phyloP scores from a whole-genome alignment of 176 grass and related monocot genomes.

The Paspalum vaginatum region DNA sequence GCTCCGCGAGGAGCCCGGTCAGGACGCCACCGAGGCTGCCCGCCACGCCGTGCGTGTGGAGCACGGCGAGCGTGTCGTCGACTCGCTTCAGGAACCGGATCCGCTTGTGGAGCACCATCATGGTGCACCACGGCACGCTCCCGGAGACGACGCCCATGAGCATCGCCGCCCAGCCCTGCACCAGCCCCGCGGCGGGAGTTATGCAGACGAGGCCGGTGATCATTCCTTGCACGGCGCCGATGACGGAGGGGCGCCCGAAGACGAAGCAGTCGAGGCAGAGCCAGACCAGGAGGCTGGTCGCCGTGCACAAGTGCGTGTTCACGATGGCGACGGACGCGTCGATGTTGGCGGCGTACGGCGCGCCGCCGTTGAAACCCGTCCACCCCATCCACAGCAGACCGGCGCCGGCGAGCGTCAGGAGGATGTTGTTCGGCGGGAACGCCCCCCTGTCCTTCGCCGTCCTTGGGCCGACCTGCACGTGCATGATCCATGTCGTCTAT shows the following conservation, averaged over 20 bases:
- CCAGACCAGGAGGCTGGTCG: slow-evolving; percentile 74
- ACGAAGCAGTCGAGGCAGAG: slow-evolving; percentile 60
- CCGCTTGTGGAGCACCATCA: slow-evolving; percentile 84
- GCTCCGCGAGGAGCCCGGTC: slow-evolving; percentile 63
- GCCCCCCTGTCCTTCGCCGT: slow-evolving; percentile 71
- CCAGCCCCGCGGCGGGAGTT: slow-evolving; percentile 59
- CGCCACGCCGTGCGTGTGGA: slow-evolving; percentile 83
- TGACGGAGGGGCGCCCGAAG: slow-evolving; percentile 70
- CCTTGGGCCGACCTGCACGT: slow-evolving; percentile 56
- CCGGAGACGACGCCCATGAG: slow-evolving; percentile 67
- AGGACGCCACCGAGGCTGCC: slow-evolving; percentile 73
- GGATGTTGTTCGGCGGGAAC: slow-evolving; percentile 84
- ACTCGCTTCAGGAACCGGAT: slow-evolving; percentile 49
- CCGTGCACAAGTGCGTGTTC: slow-evolving; percentile 88
- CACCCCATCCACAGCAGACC: slow-evolving; percentile 86
- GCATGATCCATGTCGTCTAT: not conserved
- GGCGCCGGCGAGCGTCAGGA: slow-evolving; percentile 64
- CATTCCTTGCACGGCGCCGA: slow-evolving; percentile 92
- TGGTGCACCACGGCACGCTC: slow-evolving; percentile 81
- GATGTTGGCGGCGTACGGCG: slow-evolving; percentile 62
- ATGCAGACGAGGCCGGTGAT: slow-evolving; percentile 95
- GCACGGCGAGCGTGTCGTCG: slow-evolving; percentile 80
- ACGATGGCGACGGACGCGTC: slow-evolving; percentile 67
- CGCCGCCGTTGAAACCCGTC: slow-evolving; percentile 88
- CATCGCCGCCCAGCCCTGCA: slow-evolving; percentile 81